Evolutionary conservation across 169 alveolate species (phyloP).

Genomic region (Cryptosporidium sp.): DNA sequence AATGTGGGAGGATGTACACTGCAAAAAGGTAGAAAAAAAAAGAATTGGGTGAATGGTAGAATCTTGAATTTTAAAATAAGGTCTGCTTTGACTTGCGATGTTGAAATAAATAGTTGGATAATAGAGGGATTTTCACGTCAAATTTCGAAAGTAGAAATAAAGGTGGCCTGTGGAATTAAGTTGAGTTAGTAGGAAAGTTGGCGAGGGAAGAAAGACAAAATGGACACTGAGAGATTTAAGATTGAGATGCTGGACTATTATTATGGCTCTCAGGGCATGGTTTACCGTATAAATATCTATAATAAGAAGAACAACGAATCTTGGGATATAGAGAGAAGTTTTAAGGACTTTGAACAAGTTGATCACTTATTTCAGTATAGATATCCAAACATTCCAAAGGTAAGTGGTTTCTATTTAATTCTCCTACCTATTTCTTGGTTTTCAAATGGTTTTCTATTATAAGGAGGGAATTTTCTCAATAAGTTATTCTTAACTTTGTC

Average conservation of each 20-base stretch:
- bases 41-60: not conserved
- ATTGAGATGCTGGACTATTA: constrained; percentile 65
- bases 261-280: not conserved
- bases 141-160: not conserved
- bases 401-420: not conserved
- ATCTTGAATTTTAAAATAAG: not conserved
- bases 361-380: constrained; percentile 65
- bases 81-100: not conserved
- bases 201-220: not conserved
- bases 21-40: not conserved
- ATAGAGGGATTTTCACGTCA: not conserved
- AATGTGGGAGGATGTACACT: not conserved
- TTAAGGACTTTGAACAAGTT: constrained; percentile 50
- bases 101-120: too few relatives aligned
- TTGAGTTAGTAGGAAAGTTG: too few relatives aligned
- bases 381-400: constrained; percentile 68
- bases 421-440: not conserved
- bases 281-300: constrained; percentile 41
- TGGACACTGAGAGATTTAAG: constrained; percentile 60
- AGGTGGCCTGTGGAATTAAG: too few relatives aligned
- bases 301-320: constrained; percentile 37
- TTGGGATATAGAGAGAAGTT: constrained; percentile 68
- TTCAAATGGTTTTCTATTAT: not conserved
- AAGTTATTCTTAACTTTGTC: not conserved
- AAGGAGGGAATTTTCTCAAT: not conserved